These are phyloP conservation scores for Aphanomyces euteiches DNA, from an alignment of 352 stramenopile genomes.

Conservation along the genomic window DNA sequence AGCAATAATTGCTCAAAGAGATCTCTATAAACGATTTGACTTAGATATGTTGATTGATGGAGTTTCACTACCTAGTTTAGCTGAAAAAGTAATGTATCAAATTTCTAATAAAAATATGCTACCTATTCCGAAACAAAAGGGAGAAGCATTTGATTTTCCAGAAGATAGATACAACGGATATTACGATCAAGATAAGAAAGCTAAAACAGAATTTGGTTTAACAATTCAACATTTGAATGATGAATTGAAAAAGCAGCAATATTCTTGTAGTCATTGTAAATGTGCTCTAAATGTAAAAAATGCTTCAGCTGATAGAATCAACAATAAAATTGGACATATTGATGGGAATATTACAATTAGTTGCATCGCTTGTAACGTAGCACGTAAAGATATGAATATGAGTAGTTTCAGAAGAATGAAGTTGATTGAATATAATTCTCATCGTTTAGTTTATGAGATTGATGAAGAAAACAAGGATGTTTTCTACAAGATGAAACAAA, in stretches of 20 bases:
- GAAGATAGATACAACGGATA: constrained; percentile 32
- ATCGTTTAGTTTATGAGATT: constrained; percentile 32
- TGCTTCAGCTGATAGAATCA: constrained; percentile 36
- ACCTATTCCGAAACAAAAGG: background rate
- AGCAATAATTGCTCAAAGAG: constrained; percentile 22
- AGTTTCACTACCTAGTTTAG: constrained; percentile 8
- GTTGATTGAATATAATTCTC: constrained; percentile 32
- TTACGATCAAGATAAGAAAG: constrained; percentile 31
- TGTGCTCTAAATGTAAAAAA: constrained; percentile 31
- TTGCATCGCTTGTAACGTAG: constrained; percentile 33
- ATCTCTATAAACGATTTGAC: constrained; percentile 18
- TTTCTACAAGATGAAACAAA: constrained; percentile 32
- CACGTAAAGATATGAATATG: constrained; percentile 36
- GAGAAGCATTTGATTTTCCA: background rate
- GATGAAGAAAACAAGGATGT: constrained; percentile 33
- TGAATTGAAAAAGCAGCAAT: constrained; percentile 34
- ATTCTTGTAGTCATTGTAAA: constrained; percentile 34
- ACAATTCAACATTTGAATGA: constrained; percentile 31
- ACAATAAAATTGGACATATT: constrained; percentile 31
- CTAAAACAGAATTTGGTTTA: constrained; percentile 31
- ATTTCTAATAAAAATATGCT: background rate
- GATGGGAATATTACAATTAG: constrained; percentile 32
- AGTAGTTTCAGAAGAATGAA: constrained; percentile 31
- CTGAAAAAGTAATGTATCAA: constrained; percentile 22
- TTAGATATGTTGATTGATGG: constrained; percentile 8